Evolutionary conservation across 495 filamentous ascomycete genomes (phyloP), one percentile per base, ranked within the genome.

Genomic region (Beverwykella pulmonaria): DNA sequence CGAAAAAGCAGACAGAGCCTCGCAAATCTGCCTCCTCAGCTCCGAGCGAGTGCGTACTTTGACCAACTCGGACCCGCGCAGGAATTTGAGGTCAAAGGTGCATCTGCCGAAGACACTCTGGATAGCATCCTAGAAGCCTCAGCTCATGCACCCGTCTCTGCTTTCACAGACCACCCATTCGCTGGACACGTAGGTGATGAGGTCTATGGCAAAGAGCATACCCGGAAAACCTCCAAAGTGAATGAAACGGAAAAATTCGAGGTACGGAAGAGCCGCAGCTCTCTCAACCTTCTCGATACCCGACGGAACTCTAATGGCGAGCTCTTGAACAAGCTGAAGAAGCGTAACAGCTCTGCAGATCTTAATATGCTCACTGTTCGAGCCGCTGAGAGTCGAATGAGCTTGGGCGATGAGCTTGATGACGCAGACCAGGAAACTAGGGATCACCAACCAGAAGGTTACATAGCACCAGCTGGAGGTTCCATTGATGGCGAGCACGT

Each of bases 91-190:
- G 77, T 93, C 26, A 92, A 89, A 74, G 85, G 87, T 41, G 85
- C 88, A 14, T 96, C 93, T 50, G 91, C 93, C 17, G 92, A 92
- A 67, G 88, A 85, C 34, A 97, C 93, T 0, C 81, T 98, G 9
- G 94, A 98, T 60, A 94, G 87, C 71, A 94, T 98, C 48, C 82
- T 98, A 10, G 91, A 97, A 76, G 94, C 94, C n/a, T 96, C 94
- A 4, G 90, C 92, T 2, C 83, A 83, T 63, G 94, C 95, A 1
- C 94, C 94, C n/a, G 91, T 96, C 47, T 91, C 83, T 47, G 94
- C 94, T 53, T 98, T 97, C 71, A 97, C 92, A 0, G 92, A 98
- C 73, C 94, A 98, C 75, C 88, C 90, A 10, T 90, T 90, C 63
- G 90, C 88, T 29, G 93, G 92, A 15, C 84, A 86, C 52, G 71